Conservation (phyloP, 345 rosid species). For the Murraya koenigii region DNA sequence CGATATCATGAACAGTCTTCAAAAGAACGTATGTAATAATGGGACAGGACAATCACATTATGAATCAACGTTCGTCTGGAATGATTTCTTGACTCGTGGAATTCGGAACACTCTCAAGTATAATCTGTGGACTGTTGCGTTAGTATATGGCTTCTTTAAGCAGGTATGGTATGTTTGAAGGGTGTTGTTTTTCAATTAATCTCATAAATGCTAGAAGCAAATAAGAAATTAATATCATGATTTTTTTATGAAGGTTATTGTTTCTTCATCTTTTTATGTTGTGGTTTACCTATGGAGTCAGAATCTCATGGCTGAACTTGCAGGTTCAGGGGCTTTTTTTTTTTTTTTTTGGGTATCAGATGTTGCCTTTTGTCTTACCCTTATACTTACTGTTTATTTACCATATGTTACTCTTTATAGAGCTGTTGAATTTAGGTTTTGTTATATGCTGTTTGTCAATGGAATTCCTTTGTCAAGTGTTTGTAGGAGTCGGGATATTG, state of each 20-base stretch:
- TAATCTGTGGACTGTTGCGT: conserved; percentile 87
- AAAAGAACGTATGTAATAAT: conserved; percentile 55
- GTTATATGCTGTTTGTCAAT: neutral
- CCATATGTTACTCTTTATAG: neutral
- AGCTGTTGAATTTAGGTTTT: neutral
- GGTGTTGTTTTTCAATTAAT: neutral
- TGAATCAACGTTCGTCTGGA: conserved; percentile 95
- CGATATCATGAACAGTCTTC: conserved; percentile 79
- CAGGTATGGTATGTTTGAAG: conserved; percentile 50
- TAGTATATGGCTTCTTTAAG: conserved; percentile 91
- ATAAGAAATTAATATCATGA: neutral
- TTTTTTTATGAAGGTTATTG: neutral
- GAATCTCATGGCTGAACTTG: neutral
- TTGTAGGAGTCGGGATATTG: neutral
- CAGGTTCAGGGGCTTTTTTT: neutral
- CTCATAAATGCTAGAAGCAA: neutral
- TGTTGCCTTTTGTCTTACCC: neutral
- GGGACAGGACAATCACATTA: conserved; percentile 48
- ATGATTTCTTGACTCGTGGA: conserved; percentile 77
- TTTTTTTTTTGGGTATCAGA: neutral
- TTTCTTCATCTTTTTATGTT: neutral
- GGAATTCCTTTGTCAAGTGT: neutral
- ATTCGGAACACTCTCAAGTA: conserved; percentile 61
- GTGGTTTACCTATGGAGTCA: neutral
- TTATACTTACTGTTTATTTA: neutral